A percentile compares a stretch with the other conserved stretches of the same genome.
Evolutionary conservation across 106 monocot species (phyloP).

Genomic region (Xerophyta viscosa): DNA sequence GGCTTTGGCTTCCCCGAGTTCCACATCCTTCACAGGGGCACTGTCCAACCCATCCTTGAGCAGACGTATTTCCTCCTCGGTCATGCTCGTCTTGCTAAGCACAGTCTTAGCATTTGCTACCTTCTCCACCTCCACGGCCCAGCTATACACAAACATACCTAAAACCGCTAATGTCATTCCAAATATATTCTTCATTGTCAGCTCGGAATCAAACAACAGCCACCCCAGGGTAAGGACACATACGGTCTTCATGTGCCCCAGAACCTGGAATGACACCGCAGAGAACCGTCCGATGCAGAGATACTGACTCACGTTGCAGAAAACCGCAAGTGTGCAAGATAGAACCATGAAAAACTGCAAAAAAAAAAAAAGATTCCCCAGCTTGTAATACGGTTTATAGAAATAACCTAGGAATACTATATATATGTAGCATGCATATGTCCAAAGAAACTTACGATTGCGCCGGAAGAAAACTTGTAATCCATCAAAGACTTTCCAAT

Average conservation of each 20-base stretch:
- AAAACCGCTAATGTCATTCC: conserved; percentile 36
- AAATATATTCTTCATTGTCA: conserved; percentile 31
- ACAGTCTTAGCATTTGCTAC: conserved; percentile 4
- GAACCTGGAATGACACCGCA: conserved; percentile 45
- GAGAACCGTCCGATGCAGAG: conserved; percentile 51
- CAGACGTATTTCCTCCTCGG: conserved; percentile 37
- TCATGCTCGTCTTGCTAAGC: conserved; percentile 29
- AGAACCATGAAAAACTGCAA: conserved; percentile 41
- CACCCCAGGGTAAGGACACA: conserved; percentile 41
- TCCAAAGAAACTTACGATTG: conserved; percentile 58
- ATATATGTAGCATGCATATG: too few relatives aligned
- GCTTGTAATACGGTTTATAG: too few relatives aligned
- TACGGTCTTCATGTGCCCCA: conserved; percentile 53
- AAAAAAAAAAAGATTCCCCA: not conserved
- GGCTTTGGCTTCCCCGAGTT: conserved; percentile 23
- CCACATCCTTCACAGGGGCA: conserved; percentile 17
- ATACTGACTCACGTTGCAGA: conserved; percentile 56
- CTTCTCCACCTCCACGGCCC: conserved; percentile 45
- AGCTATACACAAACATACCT: conserved; percentile 45
- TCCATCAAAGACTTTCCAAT: conserved; percentile 31
- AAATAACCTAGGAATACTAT: too few relatives aligned
- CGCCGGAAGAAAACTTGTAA: conserved; percentile 34
- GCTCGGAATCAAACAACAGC: conserved; percentile 40
- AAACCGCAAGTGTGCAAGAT: conserved; percentile 39
- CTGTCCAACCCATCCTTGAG: conserved; percentile 17